A percentile compares a stretch with the other conserved stretches of the same genome.
phyloP scores from a whole-genome alignment of 169 alveolate genomes.

The Plasmodium cynomolgi region DNA sequence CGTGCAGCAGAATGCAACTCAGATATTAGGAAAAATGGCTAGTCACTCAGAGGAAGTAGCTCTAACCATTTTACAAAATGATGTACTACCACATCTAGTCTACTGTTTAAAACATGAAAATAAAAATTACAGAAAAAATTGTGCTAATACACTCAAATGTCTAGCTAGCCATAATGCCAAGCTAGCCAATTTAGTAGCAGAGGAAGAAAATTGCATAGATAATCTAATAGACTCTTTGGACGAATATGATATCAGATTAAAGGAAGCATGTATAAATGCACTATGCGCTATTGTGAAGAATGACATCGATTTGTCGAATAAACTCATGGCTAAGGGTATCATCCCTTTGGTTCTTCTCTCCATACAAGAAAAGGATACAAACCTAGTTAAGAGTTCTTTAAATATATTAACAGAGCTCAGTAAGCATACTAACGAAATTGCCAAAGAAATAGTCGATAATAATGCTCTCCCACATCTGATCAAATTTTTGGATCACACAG shows the following conservation, averaged over 20 bases:
- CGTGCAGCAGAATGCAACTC: constrained; percentile 68
- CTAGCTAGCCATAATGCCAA: constrained; percentile 69
- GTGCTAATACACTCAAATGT: constrained; percentile 48
- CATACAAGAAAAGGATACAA: constrained; percentile 61
- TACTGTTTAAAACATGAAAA: constrained; percentile 74
- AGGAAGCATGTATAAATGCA: constrained; percentile 64
- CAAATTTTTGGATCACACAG: constrained; percentile 47
- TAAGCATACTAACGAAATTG: constrained; percentile 59
- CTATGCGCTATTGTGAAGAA: constrained; percentile 53
- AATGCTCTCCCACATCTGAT: constrained; percentile 46
- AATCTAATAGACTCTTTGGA: constrained; percentile 48
- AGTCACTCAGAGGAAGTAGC: constrained; percentile 69
- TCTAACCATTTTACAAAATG: constrained; percentile 49
- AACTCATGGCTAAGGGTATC: constrained; percentile 49
- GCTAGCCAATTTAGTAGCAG: constrained; percentile 53
- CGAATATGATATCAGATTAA: constrained; percentile 56
- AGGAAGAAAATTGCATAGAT: constrained; percentile 47
- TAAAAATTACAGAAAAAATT: constrained; percentile 61
- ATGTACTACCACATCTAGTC: constrained; percentile 64
- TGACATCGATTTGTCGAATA: constrained; percentile 31
- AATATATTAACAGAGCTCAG: constrained; percentile 42
- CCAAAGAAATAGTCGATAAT: constrained; percentile 61
- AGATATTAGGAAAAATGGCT: constrained; percentile 51
- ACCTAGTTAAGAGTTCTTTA: constrained; percentile 22
- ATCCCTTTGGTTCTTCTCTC: constrained; percentile 56